Conservation (phyloP, 768 basidiomycete genomes). For the Lyophyllum decastes region DNA sequence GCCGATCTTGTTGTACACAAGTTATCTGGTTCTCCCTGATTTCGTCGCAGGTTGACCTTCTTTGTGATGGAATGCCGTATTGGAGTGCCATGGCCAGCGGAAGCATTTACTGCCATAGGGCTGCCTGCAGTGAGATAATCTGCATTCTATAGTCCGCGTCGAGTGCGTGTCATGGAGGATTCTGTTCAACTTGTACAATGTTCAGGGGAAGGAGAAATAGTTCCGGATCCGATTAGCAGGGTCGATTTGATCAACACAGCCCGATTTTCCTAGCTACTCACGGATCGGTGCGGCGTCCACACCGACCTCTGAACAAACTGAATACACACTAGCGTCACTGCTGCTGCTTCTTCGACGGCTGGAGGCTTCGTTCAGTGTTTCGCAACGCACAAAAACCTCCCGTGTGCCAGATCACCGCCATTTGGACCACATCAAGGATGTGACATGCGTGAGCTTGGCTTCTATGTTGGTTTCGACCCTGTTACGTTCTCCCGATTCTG, state of each 20-base stretch:
- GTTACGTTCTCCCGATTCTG: background rate
- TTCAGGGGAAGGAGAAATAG: too few relatives aligned
- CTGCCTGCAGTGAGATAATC: too few relatives aligned
- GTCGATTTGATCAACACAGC: background rate
- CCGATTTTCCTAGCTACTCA: too few relatives aligned
- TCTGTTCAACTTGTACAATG: too few relatives aligned
- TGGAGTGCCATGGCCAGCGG: background rate
- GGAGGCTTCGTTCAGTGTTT: background rate
- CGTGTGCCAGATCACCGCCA: background rate
- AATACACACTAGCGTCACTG: background rate
- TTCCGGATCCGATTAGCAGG: background rate
- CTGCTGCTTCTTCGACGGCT: background rate
- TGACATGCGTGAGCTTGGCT: background rate
- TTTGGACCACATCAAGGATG: background rate
- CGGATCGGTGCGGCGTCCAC: too few relatives aligned
- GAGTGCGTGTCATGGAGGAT: too few relatives aligned
- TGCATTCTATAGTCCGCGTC: too few relatives aligned
- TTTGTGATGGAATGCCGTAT: background rate
- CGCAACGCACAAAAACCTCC: background rate
- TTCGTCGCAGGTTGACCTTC: background rate
- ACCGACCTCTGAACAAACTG: background rate
- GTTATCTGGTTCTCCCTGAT: background rate
- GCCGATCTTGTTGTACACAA: background rate
- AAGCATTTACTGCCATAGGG: too few relatives aligned
- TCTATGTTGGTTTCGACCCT: background rate